Evolutionary conservation across 768 basidiomycete genomes (phyloP), one percentile per base, ranked within the genome.

Genomic region (Gymnopilus junonius): DNA sequence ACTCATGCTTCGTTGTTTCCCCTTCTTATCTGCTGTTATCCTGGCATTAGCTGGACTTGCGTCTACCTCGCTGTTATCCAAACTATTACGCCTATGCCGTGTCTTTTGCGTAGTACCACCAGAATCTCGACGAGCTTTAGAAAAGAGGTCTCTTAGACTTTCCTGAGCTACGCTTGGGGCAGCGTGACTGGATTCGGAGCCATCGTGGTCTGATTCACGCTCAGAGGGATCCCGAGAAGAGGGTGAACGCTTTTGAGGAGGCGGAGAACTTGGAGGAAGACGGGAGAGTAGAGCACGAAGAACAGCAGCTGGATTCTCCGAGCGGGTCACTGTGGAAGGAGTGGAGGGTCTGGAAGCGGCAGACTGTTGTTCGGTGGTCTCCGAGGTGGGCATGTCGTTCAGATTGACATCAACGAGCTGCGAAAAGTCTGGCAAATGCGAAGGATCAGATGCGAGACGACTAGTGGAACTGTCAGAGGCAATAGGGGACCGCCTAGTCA

Each of bases 111-210:
- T 88, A 4, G 88, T 90, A 65, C 84, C 82, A 2, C 85, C 88
- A 0, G 89, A 82, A 21, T 89, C 87, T 39, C 87, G 85, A 50
- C 87, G 76, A 2, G 87, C 89, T 59, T 81, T 82, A n/a, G 85
- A 84, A 70, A 93, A 91, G 31, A 93, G 78, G 61, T 85, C 82
- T 70, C 81, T 89, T 48, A 92, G 70, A 70, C 81, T 88, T 65
- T 86, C 84, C 50, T 83, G 83, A 17, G 85, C 83, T 55, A 83
- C 68, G 59, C 84, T 87, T 29, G 82, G 81, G 8, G 76, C 74
- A 35, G 71, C 72, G 54, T 74, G 67, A 2, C 70, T 76, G 32
- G 74, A 74, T 31, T 80, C 77, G 11, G 80, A 82, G 17, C 79
- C 76, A 55, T 89, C 87, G 64, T 85, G 87, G 69, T 88, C 87